A percentile compares a stretch with the other conserved stretches of the same genome.
These are phyloP conservation scores for Sphaerostilbella broomeana DNA, from an alignment of 2,329 filamentous ascomycete species.

Conservation along the genomic window DNA sequence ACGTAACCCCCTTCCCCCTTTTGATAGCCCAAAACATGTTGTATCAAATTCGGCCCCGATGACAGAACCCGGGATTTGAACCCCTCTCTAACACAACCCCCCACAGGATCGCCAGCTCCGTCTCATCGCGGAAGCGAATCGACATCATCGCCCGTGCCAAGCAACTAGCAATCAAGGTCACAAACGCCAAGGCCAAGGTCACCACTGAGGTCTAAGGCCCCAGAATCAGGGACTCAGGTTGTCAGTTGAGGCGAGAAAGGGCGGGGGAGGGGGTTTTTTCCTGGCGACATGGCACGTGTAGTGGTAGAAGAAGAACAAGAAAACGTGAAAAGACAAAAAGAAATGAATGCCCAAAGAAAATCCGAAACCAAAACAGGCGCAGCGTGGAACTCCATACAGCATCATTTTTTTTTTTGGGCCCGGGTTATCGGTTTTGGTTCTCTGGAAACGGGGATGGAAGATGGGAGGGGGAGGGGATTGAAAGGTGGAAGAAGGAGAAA, in stretches of 20 bases:
- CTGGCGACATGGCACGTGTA: too few species aligned
- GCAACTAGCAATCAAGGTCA: slow-evolving; percentile 98
- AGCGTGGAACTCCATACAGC: too few species aligned
- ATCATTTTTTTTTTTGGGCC: slow-evolving; percentile 3
- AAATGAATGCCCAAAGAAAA: too few species aligned
- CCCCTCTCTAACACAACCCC: slow-evolving; percentile 14
- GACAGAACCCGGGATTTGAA: neutral
- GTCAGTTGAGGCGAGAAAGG: too few species aligned
- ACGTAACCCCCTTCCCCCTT: slow-evolving; percentile 38
- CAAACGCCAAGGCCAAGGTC: slow-evolving; percentile 98
- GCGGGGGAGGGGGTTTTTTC: too few species aligned
- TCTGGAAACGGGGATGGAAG: too few species aligned
- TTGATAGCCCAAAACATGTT: too few species aligned
- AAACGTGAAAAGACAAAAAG: slow-evolving; percentile 5
- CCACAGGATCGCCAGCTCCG: slow-evolving; percentile 86
- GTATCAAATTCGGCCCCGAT: too few species aligned
- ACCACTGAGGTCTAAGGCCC: slow-evolving; percentile 90
- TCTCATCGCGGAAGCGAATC: slow-evolving; percentile 97
- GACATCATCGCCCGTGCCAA: slow-evolving; percentile 96
- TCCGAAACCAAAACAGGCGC: too few species aligned
- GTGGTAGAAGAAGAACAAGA: slow-evolving; percentile 11
- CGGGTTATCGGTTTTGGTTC: slow-evolving; percentile 5
- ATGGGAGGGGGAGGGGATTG: slow-evolving; percentile 4
- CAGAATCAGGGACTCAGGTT: too few species aligned
- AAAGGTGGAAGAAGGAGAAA: neutral